Evolutionary conservation across 2,329 filamentous ascomycete species (phyloP), one percentile per base, ranked within the genome.

Genomic region (Xylariaceae sp.): DNA sequence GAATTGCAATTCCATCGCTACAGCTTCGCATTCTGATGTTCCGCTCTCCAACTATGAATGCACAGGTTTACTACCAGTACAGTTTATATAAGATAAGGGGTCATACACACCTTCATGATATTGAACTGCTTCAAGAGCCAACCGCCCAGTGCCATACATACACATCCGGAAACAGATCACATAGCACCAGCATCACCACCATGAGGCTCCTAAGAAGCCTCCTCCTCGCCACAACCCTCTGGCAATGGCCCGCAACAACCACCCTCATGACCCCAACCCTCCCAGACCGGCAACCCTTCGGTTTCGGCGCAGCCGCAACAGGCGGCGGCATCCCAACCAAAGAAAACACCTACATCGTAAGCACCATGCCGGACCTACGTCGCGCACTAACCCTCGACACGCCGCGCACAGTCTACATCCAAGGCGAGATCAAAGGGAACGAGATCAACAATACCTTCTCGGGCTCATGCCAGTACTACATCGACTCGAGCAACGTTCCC

Each of bases 311-410:
- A n/a, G 23, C 56, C 8, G 60, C 50, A 2, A 67, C 63, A 1
- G 65, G 63, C 23, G 65, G 65, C 23, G 65, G 60, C 9, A 11
- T 15, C 2, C 45, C 61, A 1, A 15, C 23, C 2, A 51, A 57
- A 9, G 56, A 55, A 45, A 61, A 61, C 42, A 62, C 62, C 8
- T 65, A 65, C 39, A 50, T 66, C 4, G 62, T 66, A 1, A 50
- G 61, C 54, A 62, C 62, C 57, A 66, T 65, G 64, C 59, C 62
- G 57, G 63, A 64, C n/a, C 60, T 66, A 34, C 59, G 64, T 17
- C 34, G 50, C 30, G 55, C 59, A 0, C 50, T 66, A 37, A 63
- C 56, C n/a, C 35, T 59, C 48, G 48, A 61, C 9, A 51, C 45
- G 18, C 62, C 63, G 8, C 62, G 65, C 1, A 66, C 59, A 0